These are phyloP conservation scores for Capsaspora owczarzaki DNA, from an alignment of 78 protist species.

Conservation along the genomic window DNA sequence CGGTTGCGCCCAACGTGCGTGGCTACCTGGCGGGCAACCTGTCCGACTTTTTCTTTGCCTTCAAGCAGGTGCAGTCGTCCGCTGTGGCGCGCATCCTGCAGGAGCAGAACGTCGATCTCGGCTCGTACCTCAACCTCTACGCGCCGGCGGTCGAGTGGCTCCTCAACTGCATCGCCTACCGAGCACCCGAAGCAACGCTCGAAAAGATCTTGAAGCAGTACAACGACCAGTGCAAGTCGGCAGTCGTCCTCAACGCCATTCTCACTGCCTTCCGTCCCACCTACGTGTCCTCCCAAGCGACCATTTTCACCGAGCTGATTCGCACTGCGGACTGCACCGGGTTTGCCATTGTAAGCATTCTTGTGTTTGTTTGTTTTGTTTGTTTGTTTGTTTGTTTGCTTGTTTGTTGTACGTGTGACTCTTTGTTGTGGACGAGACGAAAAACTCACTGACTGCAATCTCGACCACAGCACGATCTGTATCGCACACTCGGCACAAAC, in stretches of 20 bases:
- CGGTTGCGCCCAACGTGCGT: conserved; percentile 28
- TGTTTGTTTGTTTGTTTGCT: conserved; percentile 30
- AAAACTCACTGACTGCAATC: too few relatives aligned
- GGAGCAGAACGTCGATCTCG: background rate
- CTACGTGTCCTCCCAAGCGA: conserved; percentile 36
- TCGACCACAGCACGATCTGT: conserved; percentile 30
- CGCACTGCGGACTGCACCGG: conserved; percentile 43
- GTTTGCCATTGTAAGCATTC: too few relatives aligned
- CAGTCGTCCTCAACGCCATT: conserved; percentile 49
- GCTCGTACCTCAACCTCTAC: conserved; percentile 42
- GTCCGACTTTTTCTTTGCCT: background rate
- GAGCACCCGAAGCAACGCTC: background rate
- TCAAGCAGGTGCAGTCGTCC: background rate
- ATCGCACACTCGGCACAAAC: conserved; percentile 58
- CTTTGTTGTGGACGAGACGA: background rate
- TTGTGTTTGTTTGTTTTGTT: too few relatives aligned
- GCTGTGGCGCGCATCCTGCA: background rate
- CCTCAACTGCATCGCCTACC: conserved; percentile 40
- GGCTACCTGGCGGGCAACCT: background rate
- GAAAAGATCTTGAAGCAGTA: background rate
- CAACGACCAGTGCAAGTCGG: conserved; percentile 19
- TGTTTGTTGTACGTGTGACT: background rate
- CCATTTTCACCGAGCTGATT: conserved; percentile 34
- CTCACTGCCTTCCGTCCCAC: conserved; percentile 45
- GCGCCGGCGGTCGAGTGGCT: conserved; percentile 69